Conservation (phyloP, 2,329 filamentous ascomycete species). For the Nannizziopsis barbatae region DNA sequence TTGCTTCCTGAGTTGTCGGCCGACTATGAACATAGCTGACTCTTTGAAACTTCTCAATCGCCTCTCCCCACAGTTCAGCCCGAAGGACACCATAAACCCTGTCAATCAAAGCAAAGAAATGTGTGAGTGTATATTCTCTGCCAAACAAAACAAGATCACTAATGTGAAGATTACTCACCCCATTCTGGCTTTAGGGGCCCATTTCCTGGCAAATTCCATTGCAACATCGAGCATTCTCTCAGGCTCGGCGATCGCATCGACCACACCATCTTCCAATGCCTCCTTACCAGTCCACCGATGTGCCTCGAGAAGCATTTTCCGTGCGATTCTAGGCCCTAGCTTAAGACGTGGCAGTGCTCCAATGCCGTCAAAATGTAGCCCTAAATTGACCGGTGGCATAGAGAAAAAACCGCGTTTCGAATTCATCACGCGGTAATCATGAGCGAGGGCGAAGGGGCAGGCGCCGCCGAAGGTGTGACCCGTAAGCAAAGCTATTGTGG, state of each 20-base stretch:
- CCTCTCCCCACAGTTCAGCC: conserved; percentile 45
- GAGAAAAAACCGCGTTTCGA: conserved; percentile 37
- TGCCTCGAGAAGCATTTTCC: conserved; percentile 47
- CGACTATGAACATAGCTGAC: conserved; percentile 46
- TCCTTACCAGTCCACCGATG: conserved; percentile 45
- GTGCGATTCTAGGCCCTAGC: conserved; percentile 40
- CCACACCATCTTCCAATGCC: conserved; percentile 43
- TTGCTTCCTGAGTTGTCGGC: conserved; percentile 33
- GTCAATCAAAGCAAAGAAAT: neutral
- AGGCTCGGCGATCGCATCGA: conserved; percentile 42
- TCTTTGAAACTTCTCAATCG: conserved; percentile 39
- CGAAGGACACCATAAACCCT: conserved; percentile 42
- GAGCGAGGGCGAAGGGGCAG: conserved; percentile 38
- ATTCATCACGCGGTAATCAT: conserved; percentile 42
- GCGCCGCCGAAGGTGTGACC: conserved; percentile 42
- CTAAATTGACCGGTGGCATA: conserved; percentile 46
- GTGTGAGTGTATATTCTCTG: neutral
- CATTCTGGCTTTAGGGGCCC: conserved; percentile 29
- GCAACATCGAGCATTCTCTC: conserved; percentile 40
- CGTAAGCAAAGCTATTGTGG: conserved; percentile 39
- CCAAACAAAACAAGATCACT: neutral
- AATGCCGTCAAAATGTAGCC: conserved; percentile 46
- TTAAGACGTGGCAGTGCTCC: conserved; percentile 44
- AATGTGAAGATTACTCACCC: conserved; percentile 14
- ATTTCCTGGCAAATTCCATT: conserved; percentile 35